These are phyloP conservation scores for Ustilago tritici DNA, from an alignment of 1,284 basidiomycete genomes.

Conservation along the genomic window DNA sequence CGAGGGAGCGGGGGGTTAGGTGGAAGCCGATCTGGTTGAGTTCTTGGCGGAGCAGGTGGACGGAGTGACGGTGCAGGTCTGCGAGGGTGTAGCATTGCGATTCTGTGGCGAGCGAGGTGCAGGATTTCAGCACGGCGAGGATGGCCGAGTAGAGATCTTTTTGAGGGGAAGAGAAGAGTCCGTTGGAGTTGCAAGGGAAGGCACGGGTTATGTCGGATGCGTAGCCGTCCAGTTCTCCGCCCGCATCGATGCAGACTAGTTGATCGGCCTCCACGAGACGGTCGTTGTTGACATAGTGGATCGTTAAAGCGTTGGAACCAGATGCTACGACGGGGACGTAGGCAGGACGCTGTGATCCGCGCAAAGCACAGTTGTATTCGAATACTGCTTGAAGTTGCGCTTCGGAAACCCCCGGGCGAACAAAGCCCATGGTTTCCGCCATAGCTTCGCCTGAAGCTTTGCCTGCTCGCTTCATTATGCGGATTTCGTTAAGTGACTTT, in stretches of 20 bases:
- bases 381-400: conserved; percentile 63
- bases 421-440: conserved; percentile 64
- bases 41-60: conserved; percentile 79
- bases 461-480: conserved; percentile 65
- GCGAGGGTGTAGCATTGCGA: conserved; percentile 75
- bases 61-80: conserved; percentile 83
- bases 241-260: conserved; percentile 67
- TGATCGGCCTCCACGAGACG: conserved; percentile 42
- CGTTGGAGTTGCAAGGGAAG: conserved; percentile 76
- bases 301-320: conserved; percentile 61
- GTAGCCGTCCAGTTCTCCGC: conserved; percentile 78
- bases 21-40: conserved; percentile 83
- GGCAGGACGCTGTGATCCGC: conserved; percentile 63
- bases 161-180: conserved; percentile 80
- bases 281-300: conserved; percentile 67
- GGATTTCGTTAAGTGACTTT: conserved; percentile 64
- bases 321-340: conserved; percentile 68
- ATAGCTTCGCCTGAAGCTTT: conserved; percentile 61
- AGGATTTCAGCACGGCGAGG: conserved; percentile 79
- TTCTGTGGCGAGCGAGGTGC: conserved; percentile 74
- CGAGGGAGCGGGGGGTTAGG: conserved; percentile 76
- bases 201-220: conserved; percentile 97
- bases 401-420: conserved; percentile 51
- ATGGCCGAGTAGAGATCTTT: conserved; percentile 87
- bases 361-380: conserved; percentile 60